A percentile compares a stretch with the other conserved stretches of the same genome.
phyloP scores from a whole-genome alignment of 2,329 filamentous ascomycete genomes.

The Curvularia verruculosa region DNA sequence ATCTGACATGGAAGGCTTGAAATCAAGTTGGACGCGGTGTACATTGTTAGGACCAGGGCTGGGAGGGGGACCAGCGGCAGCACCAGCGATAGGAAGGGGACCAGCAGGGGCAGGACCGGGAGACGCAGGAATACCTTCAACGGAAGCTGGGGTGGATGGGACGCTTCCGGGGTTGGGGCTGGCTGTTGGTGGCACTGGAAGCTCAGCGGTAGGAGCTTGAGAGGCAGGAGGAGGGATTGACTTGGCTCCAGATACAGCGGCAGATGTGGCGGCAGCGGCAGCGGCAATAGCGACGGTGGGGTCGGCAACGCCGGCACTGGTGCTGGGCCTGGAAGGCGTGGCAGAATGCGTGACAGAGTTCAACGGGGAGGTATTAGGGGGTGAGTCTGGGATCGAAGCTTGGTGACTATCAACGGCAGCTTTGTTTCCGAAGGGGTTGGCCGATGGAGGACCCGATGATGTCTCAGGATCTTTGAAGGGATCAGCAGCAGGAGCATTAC shows the following conservation, averaged over 20 bases:
- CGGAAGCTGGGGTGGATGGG: conserved; percentile 65
- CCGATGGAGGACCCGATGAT: conserved; percentile 45
- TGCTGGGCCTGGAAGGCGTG: conserved; percentile 29
- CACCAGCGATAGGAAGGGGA: conserved; percentile 55
- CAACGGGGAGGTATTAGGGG: conserved; percentile 26
- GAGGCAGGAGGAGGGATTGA: conserved; percentile 37
- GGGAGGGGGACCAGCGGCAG: conserved; percentile 66
- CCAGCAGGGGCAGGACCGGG: conserved; percentile 53
- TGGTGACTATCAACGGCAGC: conserved; percentile 47
- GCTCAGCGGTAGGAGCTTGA: conserved; percentile 35
- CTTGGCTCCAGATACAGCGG: conserved; percentile 41
- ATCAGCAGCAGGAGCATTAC: conserved; percentile 61
- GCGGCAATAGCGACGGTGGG: conserved; percentile 50
- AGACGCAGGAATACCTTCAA: conserved; percentile 63
- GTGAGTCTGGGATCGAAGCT: conserved; percentile 34
- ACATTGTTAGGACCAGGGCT: conserved; percentile 68
- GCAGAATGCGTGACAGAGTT: conserved; percentile 32
- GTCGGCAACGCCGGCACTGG: conserved; percentile 38
- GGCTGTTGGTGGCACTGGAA: conserved; percentile 54
- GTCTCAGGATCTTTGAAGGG: conserved; percentile 67
- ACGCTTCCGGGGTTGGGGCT: conserved; percentile 52
- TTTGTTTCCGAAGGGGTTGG: conserved; percentile 63
- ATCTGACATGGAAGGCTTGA: conserved; percentile 89
- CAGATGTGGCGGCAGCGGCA: conserved; percentile 50
- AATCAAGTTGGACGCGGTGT: conserved; percentile 92